These are phyloP conservation scores for Priceomyces fermenticarens DNA, from an alignment of 805 yeast species.

Conservation along the genomic window DNA sequence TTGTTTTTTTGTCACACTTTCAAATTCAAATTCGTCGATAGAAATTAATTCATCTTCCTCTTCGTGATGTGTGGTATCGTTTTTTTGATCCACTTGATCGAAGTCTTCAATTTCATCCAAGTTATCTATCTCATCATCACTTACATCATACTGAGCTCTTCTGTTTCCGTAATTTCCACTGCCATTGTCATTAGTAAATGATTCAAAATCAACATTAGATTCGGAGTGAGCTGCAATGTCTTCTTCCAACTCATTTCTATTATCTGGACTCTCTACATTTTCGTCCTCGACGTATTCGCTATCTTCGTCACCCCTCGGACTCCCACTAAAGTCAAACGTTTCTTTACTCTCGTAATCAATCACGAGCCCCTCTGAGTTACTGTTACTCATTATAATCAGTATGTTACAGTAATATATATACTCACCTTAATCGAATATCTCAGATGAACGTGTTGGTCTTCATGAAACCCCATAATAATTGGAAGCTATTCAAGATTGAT, in stretches of 20 bases:
- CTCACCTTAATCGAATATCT: too few relatives aligned
- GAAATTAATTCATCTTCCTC: not conserved
- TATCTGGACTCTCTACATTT: not conserved
- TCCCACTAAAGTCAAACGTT: not conserved
- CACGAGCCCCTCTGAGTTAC: too few relatives aligned
- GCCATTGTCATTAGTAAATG: not conserved
- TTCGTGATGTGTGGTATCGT: not conserved
- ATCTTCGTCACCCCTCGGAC: not conserved
- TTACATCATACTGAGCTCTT: constrained; percentile 1
- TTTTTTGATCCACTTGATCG: not conserved
- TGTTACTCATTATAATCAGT: too few relatives aligned
- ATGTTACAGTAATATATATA: too few relatives aligned
- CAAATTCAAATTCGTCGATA: not conserved
- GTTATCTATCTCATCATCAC: constrained; percentile 7
- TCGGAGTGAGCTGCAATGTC: constrained; percentile 1
- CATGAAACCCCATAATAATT: too few relatives aligned
- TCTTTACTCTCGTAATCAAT: constrained; percentile 27
- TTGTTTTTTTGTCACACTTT: too few relatives aligned
- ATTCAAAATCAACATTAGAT: not conserved
- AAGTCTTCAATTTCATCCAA: constrained; percentile 2
- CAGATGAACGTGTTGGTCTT: too few relatives aligned
- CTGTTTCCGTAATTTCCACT: not conserved
- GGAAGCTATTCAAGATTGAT: too few relatives aligned
- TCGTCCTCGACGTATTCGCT: not conserved
- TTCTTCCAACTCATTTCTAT: constrained; percentile 1